Conservation (phyloP, 805 yeast genomes). For the Candida ficus region DNA sequence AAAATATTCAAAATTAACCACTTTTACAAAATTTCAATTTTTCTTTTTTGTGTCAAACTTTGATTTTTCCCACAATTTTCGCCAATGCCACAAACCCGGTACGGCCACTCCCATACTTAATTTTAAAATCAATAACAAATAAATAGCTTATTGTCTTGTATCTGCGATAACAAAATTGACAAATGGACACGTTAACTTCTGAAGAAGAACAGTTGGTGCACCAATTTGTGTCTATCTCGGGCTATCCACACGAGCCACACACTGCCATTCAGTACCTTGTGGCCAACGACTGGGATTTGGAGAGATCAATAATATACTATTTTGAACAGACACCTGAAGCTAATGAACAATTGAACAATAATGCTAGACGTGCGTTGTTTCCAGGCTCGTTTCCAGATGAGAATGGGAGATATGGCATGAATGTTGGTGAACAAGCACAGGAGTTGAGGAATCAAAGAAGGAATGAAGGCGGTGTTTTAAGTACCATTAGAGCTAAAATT, state of each 20-base stretch:
- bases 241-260: conserved; percentile 15
- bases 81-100: too few species aligned
- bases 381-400: conserved; percentile 21
- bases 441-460: too few species aligned
- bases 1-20: too few species aligned
- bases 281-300: conserved; percentile 35
- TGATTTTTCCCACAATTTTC: too few species aligned
- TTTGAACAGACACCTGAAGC: conserved; percentile 23
- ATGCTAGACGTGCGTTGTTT: conserved; percentile 10
- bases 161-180: too few species aligned
- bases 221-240: conserved; percentile 17
- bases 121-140: too few species aligned
- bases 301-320: conserved; percentile 25
- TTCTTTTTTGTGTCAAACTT: too few species aligned
- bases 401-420: conserved; percentile 1
- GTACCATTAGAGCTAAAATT: conserved; percentile 18
- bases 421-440: conserved; percentile 6
- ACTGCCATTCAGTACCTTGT: conserved; percentile 21
- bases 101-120: too few species aligned
- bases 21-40: too few species aligned
- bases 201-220: conserved; percentile 11
- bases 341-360: conserved; percentile 18
- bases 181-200: conserved; percentile 16
- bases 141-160: too few species aligned
- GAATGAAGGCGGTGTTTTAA: too few species aligned